Evolutionary conservation across 805 yeast genomes (phyloP), one percentile per base, ranked within the genome.

Genomic region (Grigorovia jiainica): DNA sequence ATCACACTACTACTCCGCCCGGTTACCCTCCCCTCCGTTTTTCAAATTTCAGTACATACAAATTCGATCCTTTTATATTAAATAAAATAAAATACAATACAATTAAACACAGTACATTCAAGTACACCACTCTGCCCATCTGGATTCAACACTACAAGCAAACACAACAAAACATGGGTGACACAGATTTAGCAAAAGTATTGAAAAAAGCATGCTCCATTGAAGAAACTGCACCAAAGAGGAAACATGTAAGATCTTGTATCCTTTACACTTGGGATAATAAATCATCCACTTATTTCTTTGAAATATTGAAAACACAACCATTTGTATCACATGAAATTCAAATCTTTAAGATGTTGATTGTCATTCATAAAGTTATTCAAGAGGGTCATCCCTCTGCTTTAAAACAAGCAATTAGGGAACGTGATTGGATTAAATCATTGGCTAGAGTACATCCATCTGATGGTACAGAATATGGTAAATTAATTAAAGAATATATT

Each of bases 191-290:
- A 32, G 64, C 59, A 16, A 60, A 65, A 3, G 60, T 65, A 23
- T 45, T 67, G 29, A 80, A 77, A 57, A 90, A 90, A 66, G 96
- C 98, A 0, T 82, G 94, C 44, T 79, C 82, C 20, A 48, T 74
- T 16, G 97, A 87, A 20, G 96, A 87, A 57, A 73, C 83, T 4
- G 95, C 97, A 0, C 97, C 98, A 1, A 90, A 90, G 63, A 72
- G 98, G 52, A 90, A 90, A 61, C 98, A 90, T 64, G 97, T 90
- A 5, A 72, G 98, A 55, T 87, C 95, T 1, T 87, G 96, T 67
- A 89, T 89, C 46, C 95, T 90, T 31, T 89, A 82, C 63, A 87
- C 97, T 1, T 90, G 97, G 96, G 98, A 92, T 62, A 90, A 86
- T 55, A 82, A 83, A 58, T 78, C 86, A 32, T 78, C 94, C 3